Conservation (phyloP, 768 basidiomycete genomes). For the Epithele typhae region DNA sequence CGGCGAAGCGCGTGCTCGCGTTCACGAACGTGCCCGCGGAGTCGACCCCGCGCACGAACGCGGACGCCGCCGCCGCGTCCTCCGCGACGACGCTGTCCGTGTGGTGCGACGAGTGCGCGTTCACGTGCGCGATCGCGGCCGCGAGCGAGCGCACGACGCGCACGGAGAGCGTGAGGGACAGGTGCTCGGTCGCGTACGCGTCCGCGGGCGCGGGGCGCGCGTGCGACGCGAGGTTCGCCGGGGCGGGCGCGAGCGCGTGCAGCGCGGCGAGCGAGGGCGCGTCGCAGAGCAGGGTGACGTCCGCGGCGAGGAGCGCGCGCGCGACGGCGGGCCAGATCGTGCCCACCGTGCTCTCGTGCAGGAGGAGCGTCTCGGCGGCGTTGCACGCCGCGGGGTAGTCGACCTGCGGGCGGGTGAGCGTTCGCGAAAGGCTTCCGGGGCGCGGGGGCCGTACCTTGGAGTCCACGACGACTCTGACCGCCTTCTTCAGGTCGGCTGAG, state of each 20-base stretch:
- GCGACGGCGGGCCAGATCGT: conserved; percentile 85
- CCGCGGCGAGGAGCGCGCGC: conserved; percentile 56
- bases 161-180: conserved; percentile 82
- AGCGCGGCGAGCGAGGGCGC: conserved; percentile 55
- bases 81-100: conserved; percentile 94
- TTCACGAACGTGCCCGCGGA: conserved; percentile 93
- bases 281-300: conserved; percentile 83
- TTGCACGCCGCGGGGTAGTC: conserved; percentile 98
- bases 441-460: conserved; percentile 63
- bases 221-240: conserved; percentile 38
- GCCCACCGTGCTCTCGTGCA: conserved; percentile 69
- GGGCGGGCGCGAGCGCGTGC: conserved; percentile 27
- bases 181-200: conserved; percentile 85
- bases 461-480: conserved; percentile 78
- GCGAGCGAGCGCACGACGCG: conserved; percentile 64
- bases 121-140: conserved; percentile 84
- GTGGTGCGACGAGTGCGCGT: conserved; percentile 90
- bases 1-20: conserved; percentile 93
- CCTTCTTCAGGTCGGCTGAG: conserved; percentile 72
- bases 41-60: conserved; percentile 86
- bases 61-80: conserved; percentile 52
- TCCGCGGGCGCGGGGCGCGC: conserved; percentile 50
- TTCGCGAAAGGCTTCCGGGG: neutral
- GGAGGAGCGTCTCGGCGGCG: conserved; percentile 80
- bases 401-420: conserved; percentile 41